phyloP scores from a whole-genome alignment of 306 rosid genomes.

The Spatholobus suberectus region DNA sequence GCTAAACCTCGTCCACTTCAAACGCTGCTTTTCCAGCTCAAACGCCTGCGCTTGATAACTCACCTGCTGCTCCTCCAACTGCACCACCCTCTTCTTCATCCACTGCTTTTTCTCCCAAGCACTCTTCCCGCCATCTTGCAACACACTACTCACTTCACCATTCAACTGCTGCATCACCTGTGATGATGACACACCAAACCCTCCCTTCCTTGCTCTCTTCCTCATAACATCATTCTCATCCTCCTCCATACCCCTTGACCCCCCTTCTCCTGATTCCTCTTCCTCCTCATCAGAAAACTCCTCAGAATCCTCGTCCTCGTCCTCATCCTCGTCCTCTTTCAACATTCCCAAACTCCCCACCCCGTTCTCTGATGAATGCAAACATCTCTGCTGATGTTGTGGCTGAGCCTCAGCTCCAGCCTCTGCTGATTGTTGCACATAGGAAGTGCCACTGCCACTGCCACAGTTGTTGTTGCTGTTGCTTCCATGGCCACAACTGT shows the following conservation, averaged over 20 bases:
- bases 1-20: constrained; percentile 82
- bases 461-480: constrained; percentile 12
- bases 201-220: constrained; percentile 60
- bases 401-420: constrained; percentile 31
- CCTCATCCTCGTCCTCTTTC: constrained; percentile 65
- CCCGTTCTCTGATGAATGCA: constrained; percentile 61
- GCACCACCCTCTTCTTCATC: constrained; percentile 63
- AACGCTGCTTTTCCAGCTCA: constrained; percentile 82
- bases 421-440: constrained; percentile 45
- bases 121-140: constrained; percentile 72
- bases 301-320: constrained; percentile 64
- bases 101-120: constrained; percentile 84
- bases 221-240: constrained; percentile 53
- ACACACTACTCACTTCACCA: constrained; percentile 57
- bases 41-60: constrained; percentile 54
- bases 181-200: background rate
- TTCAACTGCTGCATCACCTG: constrained; percentile 54
- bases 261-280: constrained; percentile 60
- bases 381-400: constrained; percentile 48
- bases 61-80: constrained; percentile 73
- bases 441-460: background rate
- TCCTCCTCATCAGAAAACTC: constrained; percentile 70
- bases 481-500: constrained; percentile 85
- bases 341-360: constrained; percentile 48
- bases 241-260: constrained; percentile 52